phyloP scores from a whole-genome alignment of 2,329 filamentous ascomycete species.

The Beauveria caledonica region DNA sequence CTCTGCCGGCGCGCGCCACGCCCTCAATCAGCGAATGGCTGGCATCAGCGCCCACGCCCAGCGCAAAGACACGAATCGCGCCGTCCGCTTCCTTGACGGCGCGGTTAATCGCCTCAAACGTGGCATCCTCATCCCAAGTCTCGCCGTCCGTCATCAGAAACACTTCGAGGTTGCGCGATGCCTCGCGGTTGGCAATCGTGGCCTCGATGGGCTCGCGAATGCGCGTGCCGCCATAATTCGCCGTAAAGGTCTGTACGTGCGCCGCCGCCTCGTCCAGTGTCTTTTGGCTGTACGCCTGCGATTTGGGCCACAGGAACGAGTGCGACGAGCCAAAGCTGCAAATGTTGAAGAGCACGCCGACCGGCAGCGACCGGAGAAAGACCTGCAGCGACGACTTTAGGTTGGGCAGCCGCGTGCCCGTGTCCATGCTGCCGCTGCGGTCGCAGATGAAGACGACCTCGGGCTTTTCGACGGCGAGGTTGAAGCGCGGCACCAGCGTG shows the following conservation, averaged over 20 bases:
- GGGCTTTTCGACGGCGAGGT: constrained; percentile 42
- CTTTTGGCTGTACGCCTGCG: constrained; percentile 36
- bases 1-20: constrained; percentile 44
- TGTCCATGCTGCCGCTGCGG: constrained; percentile 58
- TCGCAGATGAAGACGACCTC: constrained; percentile 70
- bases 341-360: constrained; percentile 61
- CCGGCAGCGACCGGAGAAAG: constrained; percentile 57
- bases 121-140: constrained; percentile 36
- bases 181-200: constrained; percentile 33
- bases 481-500: constrained; percentile 62
- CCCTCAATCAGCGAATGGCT: constrained; percentile 48
- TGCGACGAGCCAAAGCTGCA: constrained; percentile 52
- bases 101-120: constrained; percentile 38
- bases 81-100: constrained; percentile 32
- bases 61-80: constrained; percentile 42
- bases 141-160: constrained; percentile 51
- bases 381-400: constrained; percentile 44
- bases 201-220: constrained; percentile 38
- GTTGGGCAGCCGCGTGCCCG: constrained; percentile 38
- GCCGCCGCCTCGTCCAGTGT: constrained; percentile 34
- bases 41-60: constrained; percentile 44
- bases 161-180: constrained; percentile 42
- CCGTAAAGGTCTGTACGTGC: constrained; percentile 33
- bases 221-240: constrained; percentile 46
- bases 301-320: constrained; percentile 40